A percentile compares a stretch with the other conserved stretches of the same genome.
phyloP scores from a whole-genome alignment of 306 rosid genomes.

The Pachyrhizus erosus region DNA sequence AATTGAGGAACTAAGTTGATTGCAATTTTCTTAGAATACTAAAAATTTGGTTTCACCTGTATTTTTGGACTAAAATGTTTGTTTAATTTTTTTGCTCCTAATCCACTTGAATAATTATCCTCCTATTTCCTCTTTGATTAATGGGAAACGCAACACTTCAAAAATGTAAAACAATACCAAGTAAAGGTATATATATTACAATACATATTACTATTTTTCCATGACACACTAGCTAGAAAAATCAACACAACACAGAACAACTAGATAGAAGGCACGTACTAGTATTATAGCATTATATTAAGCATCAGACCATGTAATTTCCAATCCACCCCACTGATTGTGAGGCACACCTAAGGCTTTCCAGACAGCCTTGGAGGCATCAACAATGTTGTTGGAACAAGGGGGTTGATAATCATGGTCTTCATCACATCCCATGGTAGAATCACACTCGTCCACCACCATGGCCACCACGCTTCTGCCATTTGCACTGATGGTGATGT shows the following conservation, averaged over 20 bases:
- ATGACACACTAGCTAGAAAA: not conserved
- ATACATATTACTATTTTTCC: not conserved
- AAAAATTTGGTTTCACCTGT: no score
- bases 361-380: conserved; percentile 61
- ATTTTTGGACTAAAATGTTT: no score
- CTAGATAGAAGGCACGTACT: not conserved
- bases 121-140: no score
- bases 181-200: not conserved
- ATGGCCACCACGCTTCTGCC: conserved; percentile 54
- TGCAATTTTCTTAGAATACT: no score
- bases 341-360: conserved; percentile 49
- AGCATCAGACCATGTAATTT: conserved; percentile 43
- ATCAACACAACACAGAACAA: not conserved
- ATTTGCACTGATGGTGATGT: conserved; percentile 53
- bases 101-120: no score
- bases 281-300: not conserved
- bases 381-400: conserved; percentile 47
- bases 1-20: not conserved
- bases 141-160: no score
- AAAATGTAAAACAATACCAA: not conserved
- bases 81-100: no score
- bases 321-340: conserved; percentile 30
- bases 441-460: conserved; percentile 78
- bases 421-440: conserved; percentile 57
- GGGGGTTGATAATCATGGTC: conserved; percentile 57